Evolutionary conservation across 2,329 filamentous ascomycete genomes (phyloP), one percentile per base, ranked within the genome.

Genomic region (Epichloe sibirici): DNA sequence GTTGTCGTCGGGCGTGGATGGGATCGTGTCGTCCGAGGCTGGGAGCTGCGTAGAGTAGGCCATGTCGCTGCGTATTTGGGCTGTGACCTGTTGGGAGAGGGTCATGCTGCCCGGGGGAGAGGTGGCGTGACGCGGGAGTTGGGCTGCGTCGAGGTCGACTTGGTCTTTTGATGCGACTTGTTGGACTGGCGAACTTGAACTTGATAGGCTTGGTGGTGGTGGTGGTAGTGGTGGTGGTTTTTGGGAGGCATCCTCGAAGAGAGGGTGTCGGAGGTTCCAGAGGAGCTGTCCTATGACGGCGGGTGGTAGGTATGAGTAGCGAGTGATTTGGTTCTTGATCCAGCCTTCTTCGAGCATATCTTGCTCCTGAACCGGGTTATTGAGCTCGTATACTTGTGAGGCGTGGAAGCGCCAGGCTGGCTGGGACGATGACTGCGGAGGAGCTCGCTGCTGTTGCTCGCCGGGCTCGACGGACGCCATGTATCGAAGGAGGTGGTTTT

Each of bases 371-470:
- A 81, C 69, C 0, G 81, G 76, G 61, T 84, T 75, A 58, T 83
- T 82, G 28, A 85, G 71, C 63, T 81, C 73, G 59, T 83, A 85
- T 1, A 85, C 70, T 58, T 83, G 68, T 2, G 54, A 46, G 17
- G 68, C 53, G 31, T 50, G 50, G 52, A 66, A 68, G 2, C 55
- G 58, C 63, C 63, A 69, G 43, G 37, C 51, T 12, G 34, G n/a
- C n/a, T 37, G 53, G 4, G 48, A 38, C 15, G 39, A 44, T 3
- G 44, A 48, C 55, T 11, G 56, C 49, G 72, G 76, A 1, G 73
- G 73, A 11, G 13, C 17, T 25, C 15, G 31, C 17, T 23, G 45
- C 34, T 48, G 47, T 15, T 34, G 9, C n/a, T 73, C 73, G 0
- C 73, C 68, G 0, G 67, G 62, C 0, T 75, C 70, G 15, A 83